Conservation (phyloP, 768 basidiomycete species). For the Pholiota conissans region DNA sequence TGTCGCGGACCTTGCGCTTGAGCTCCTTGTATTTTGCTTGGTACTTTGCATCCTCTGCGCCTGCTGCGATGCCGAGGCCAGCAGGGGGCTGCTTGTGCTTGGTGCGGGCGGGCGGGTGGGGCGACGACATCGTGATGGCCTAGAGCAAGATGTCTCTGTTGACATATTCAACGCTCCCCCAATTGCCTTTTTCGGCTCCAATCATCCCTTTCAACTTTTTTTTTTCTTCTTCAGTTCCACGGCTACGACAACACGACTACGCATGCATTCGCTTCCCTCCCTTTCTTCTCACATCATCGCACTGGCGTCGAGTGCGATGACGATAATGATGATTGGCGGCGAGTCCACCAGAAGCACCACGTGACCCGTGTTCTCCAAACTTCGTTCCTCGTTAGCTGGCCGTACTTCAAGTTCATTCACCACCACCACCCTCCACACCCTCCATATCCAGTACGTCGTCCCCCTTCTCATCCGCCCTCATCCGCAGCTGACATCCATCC, state of each 20-base stretch:
- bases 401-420: slow-evolving; percentile 8
- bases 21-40: slow-evolving; percentile 87
- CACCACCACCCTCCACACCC: neutral
- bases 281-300: neutral
- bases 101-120: slow-evolving; percentile 33
- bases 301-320: too few species aligned
- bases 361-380: neutral
- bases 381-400: neutral
- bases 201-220: slow-evolving; percentile 1
- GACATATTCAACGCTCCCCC: slow-evolving; percentile 1
- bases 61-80: slow-evolving; percentile 67
- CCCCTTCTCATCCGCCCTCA: neutral
- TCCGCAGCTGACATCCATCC: slow-evolving; percentile 5
- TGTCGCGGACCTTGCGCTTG: slow-evolving; percentile 85
- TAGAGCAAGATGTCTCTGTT: slow-evolving; percentile 35
- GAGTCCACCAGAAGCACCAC: slow-evolving; percentile 15
- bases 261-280: too few species aligned
- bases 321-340: too few species aligned
- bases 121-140: slow-evolving; percentile 56
- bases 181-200: slow-evolving; percentile 20
- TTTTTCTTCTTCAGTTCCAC: neutral
- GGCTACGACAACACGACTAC: too few species aligned
- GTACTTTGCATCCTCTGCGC: slow-evolving; percentile 85
- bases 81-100: slow-evolving; percentile 50
- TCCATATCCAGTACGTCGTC: slow-evolving; percentile 10